Evolutionary conservation across 148 eudicot genomes (phyloP).

Genomic region (Nepenthes mirabilis): DNA sequence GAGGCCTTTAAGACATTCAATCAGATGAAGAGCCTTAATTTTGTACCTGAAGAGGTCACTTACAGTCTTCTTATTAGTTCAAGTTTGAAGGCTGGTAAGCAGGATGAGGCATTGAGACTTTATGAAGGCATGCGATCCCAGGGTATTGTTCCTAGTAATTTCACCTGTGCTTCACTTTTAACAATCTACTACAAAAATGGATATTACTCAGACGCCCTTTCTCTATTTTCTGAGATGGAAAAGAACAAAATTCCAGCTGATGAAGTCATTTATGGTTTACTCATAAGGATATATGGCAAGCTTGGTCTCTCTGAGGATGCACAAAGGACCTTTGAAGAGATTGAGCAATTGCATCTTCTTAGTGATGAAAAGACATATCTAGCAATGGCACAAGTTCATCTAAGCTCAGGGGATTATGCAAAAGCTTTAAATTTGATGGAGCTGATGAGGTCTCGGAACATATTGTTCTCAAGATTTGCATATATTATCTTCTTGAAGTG

Average conservation of each 20-base stretch:
- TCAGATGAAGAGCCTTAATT: constrained; percentile 57
- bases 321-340: constrained; percentile 56
- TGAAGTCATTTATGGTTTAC: constrained; percentile 80
- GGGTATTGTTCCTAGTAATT: constrained; percentile 59
- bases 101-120: constrained; percentile 43
- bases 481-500: constrained; percentile 52
- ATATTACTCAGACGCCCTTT: constrained; percentile 72
- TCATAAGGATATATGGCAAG: constrained; percentile 83
- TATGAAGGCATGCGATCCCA: constrained; percentile 57
- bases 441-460: constrained; percentile 46
- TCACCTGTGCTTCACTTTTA: constrained; percentile 83
- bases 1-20: constrained; percentile 48
- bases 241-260: constrained; percentile 49
- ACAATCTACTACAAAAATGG: constrained; percentile 52
- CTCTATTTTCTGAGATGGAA: constrained; percentile 81
- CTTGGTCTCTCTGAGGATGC: constrained; percentile 87
- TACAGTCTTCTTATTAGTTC: constrained; percentile 57
- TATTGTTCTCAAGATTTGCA: constrained; percentile 47
- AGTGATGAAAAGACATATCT: constrained; percentile 64
- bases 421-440: constrained; percentile 57
- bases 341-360: constrained; percentile 50
- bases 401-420: constrained; percentile 36
- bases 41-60: constrained; percentile 79
- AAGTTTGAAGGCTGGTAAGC: constrained; percentile 36
- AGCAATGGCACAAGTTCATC: constrained; percentile 88